phyloP scores from a whole-genome alignment of 1,284 basidiomycete genomes.

The Athelia psychrophila region DNA sequence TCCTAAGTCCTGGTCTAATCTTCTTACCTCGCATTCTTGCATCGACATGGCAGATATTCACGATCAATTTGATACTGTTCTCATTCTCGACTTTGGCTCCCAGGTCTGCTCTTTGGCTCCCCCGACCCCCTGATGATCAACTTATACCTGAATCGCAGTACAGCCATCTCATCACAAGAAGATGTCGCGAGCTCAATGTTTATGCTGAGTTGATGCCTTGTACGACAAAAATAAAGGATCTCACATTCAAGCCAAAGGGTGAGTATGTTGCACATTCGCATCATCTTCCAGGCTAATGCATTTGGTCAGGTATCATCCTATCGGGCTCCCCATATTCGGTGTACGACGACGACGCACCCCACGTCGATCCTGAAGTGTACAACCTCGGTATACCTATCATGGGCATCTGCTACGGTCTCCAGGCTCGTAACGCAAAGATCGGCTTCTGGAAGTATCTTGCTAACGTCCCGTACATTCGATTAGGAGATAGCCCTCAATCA shows the following conservation, averaged over 20 bases:
- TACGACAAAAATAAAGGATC: slow-evolving; percentile 87
- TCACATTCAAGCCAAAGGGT: slow-evolving; percentile 97
- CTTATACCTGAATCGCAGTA: slow-evolving; percentile 54
- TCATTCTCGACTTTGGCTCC: slow-evolving; percentile 97
- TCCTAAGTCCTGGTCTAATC: no score
- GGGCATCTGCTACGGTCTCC: slow-evolving; percentile 98
- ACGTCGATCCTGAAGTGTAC: slow-evolving; percentile 94
- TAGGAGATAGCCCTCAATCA: slow-evolving; percentile 96
- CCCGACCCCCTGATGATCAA: slow-evolving; percentile 2
- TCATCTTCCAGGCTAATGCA: no score
- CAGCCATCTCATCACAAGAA: slow-evolving; percentile 95
- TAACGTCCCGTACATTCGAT: slow-evolving; percentile 1
- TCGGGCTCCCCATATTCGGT: slow-evolving; percentile 99
- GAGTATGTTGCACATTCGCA: no score
- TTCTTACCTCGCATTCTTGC: no score
- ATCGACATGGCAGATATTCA: slow-evolving; percentile 77
- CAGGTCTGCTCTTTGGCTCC: slow-evolving; percentile 56
- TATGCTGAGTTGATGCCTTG: slow-evolving; percentile 99
- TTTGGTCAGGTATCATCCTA: slow-evolving; percentile 82
- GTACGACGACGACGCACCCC: slow-evolving; percentile 90
- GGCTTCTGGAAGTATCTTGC: slow-evolving; percentile 16
- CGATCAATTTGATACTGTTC: slow-evolving; percentile 94
- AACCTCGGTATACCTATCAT: slow-evolving; percentile 88
- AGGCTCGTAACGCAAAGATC: slow-evolving; percentile 41
- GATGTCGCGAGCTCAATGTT: slow-evolving; percentile 97